These are phyloP conservation scores for Phaseolus lunatus DNA, from an alignment of 306 rosid genomes.

Conservation along the genomic window DNA sequence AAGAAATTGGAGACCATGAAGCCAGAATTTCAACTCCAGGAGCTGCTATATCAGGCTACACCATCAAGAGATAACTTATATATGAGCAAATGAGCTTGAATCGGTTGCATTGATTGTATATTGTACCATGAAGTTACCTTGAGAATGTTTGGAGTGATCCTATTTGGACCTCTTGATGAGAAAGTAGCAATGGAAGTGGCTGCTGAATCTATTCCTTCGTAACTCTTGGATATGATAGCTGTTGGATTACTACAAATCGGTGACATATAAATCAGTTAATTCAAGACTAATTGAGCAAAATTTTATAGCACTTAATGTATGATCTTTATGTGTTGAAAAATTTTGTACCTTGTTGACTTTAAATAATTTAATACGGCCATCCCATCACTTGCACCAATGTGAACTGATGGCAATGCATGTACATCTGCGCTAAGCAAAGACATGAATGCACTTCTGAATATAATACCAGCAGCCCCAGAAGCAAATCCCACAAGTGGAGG, in stretches of 20 bases:
- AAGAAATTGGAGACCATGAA: constrained; percentile 35
- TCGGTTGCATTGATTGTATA: not conserved
- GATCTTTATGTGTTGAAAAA: not conserved
- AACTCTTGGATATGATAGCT: constrained; percentile 46
- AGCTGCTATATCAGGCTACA: constrained; percentile 58
- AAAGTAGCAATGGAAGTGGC: constrained; percentile 48
- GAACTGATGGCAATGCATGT: constrained; percentile 46
- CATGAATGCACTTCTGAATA: not conserved
- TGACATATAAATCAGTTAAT: not conserved
- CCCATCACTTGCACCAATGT: constrained; percentile 11
- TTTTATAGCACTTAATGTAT: too few relatives aligned
- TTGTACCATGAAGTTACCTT: not conserved
- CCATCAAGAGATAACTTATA: not conserved
- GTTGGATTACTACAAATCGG: constrained; percentile 43
- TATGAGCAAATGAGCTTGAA: not conserved
- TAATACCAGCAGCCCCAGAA: constrained; percentile 41
- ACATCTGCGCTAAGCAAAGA: not conserved
- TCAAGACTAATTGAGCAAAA: not conserved
- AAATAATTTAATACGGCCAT: constrained; percentile 31
- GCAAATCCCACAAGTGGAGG: rapidly evolving
- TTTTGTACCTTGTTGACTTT: not conserved
- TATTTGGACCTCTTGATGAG: constrained; percentile 38
- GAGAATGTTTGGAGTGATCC: not conserved
- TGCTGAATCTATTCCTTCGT: constrained; percentile 26
- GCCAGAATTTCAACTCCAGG: constrained; percentile 57